phyloP scores from a whole-genome alignment of 495 filamentous ascomycete species.

The Daldinia decipiens region DNA sequence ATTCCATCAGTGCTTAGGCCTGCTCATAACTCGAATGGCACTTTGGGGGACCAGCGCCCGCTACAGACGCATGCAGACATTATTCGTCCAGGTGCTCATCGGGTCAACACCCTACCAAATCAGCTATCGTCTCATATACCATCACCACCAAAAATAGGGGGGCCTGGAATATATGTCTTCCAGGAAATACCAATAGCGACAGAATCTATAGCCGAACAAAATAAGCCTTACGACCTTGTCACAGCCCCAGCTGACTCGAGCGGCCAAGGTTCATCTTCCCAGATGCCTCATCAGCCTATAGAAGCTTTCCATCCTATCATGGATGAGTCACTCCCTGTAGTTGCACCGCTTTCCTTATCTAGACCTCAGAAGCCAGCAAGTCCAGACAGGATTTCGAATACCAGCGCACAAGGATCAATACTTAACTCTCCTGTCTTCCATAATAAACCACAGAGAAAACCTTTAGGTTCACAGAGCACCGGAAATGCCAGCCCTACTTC shows the following conservation, averaged over 20 bases:
- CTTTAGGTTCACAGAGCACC: conserved; percentile 23
- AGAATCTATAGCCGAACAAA: conserved; percentile 10
- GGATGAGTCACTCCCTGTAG: conserved; percentile 19
- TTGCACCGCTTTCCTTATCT: conserved; percentile 30
- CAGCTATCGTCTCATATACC: conserved; percentile 12
- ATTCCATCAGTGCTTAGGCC: conserved; percentile 53
- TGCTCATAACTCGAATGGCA: conserved; percentile 40
- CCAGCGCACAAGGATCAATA: neutral
- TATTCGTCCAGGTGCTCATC: conserved; percentile 24
- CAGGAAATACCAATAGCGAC: conserved; percentile 24
- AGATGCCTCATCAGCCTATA: conserved; percentile 5
- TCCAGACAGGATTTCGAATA: conserved; percentile 11
- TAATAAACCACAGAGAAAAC: conserved; percentile 19
- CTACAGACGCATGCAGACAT: conserved; percentile 3
- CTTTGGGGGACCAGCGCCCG: neutral
- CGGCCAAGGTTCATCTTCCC: neutral
- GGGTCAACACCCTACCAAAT: conserved; percentile 39
- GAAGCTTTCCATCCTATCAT: conserved; percentile 15
- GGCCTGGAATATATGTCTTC: conserved; percentile 38
- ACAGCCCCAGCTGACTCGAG: neutral
- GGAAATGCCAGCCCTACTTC: neutral
- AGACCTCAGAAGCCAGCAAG: conserved; percentile 32
- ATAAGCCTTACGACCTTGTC: conserved; percentile 2
- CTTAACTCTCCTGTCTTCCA: conserved; percentile 2
- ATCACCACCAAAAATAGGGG: conserved; percentile 26